Evolutionary conservation across 257 asterid species (phyloP).

Genomic region (Thymus quinquecostatus): DNA sequence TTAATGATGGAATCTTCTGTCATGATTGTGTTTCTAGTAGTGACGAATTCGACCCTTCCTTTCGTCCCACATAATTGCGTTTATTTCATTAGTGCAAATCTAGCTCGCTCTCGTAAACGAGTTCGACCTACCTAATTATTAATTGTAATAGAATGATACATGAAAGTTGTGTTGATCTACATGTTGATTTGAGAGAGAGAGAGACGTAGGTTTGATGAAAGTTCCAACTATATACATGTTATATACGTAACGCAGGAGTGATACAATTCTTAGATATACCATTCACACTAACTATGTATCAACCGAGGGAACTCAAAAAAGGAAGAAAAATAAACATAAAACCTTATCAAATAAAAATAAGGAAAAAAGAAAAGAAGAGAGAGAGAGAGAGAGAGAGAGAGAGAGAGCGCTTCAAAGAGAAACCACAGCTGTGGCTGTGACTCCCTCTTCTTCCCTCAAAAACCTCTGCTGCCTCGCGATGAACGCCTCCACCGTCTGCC

Average conservation of each 20-base stretch:
- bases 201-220: not conserved
- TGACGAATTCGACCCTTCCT: no score
- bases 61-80: no score
- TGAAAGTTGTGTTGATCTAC: no score
- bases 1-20: no score
- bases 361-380: not conserved
- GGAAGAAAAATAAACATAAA: not conserved
- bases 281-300: slow-evolving; percentile 11
- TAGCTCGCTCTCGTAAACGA: no score
- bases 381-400: not conserved
- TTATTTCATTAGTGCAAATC: no score
- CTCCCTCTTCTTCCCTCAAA: slow-evolving; percentile 69
- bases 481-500: slow-evolving; percentile 73
- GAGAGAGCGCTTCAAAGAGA: not conserved
- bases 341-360: not conserved
- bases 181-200: no score
- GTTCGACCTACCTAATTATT: no score
- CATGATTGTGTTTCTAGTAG: no score
- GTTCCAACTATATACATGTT: slow-evolving; percentile 32
- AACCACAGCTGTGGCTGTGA: slow-evolving; percentile 35
- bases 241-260: slow-evolving; percentile 5
- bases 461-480: slow-evolving; percentile 77
- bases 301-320: slow-evolving; percentile 31
- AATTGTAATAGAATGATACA: no score
- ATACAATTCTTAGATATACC: slow-evolving; percentile 2